These are phyloP conservation scores for Astrothelium subdiscretum DNA, from an alignment of 495 filamentous ascomycete species.

Conservation along the genomic window DNA sequence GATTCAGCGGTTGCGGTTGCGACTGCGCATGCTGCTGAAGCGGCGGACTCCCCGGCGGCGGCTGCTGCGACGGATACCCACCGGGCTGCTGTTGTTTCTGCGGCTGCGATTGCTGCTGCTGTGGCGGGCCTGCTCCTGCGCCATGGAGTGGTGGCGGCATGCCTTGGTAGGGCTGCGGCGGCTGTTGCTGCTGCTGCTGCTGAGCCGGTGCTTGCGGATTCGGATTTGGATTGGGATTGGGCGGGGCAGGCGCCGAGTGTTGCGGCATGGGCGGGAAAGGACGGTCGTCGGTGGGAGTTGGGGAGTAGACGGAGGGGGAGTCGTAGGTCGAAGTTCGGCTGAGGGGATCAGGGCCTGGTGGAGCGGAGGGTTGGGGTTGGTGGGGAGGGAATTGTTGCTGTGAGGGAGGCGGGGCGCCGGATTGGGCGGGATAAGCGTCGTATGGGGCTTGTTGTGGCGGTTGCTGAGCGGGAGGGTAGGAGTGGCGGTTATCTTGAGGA, in stretches of 20 bases:
- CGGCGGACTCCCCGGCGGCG: conserved; percentile 9
- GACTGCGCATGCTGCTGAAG: background rate
- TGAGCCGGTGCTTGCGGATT: background rate
- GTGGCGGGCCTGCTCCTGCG: background rate
- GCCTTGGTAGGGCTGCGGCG: no score
- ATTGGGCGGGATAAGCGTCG: conserved; percentile 3
- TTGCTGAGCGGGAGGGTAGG: conserved; percentile 10
- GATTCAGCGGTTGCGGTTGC: conserved; percentile 6
- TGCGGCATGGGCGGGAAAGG: background rate
- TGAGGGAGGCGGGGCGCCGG: background rate
- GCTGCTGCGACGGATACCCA: conserved; percentile 1
- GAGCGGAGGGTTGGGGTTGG: background rate
- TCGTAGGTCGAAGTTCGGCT: conserved; percentile 3
- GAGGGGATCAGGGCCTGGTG: background rate
- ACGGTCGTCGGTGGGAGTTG: background rate
- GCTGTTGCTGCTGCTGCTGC: background rate
- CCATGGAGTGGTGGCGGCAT: background rate
- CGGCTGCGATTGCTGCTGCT: conserved; percentile 9
- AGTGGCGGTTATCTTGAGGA: conserved; percentile 25
- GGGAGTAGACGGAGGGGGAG: conserved; percentile 5
- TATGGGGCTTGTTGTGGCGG: conserved; percentile 1
- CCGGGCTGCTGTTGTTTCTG: conserved; percentile 1
- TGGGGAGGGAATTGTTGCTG: conserved; percentile 4
- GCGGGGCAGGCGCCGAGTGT: background rate
- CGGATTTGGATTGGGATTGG: background rate